Base-by-base conservation (phyloP, 352 stramenopile species). In the Saprolegnia parasitica region DNA sequence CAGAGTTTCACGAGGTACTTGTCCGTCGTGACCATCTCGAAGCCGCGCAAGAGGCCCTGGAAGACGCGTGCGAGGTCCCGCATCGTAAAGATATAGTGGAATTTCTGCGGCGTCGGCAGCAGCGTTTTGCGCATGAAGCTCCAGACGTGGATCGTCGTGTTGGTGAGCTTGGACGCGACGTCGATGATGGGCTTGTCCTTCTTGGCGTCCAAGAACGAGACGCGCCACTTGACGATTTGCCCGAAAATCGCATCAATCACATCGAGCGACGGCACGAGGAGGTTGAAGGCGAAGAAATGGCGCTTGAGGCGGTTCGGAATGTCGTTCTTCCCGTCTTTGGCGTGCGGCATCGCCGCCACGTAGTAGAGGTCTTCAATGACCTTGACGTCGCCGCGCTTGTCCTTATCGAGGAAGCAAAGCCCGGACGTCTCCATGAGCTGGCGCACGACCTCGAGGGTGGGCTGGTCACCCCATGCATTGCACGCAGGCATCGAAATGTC, bases 241-340 rank as follows among this genome's bases (percentile, higher is more conserved):
- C 88, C 88, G 61, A 91, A 97, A 61, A 97, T 97, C 15, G 84
- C 74, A 49, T 96, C 82, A 1, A 96, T 89, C 11, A 90, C 81
- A n/a, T 92, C 79, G 1, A 74, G 68, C 0, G 83, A 81, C 0
- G 89, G 87, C 26, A 89, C 73, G 23, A 93, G 71, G 20, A 97
- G 67, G 65, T 96, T 95, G 20, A 96, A 77, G 15, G 92, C 76
- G 62, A 96, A 87, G 74, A 97, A 97, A 64, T 96, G 89, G 0
- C 89, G 78, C 68, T 96, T 97, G 21, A 97, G 78, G 1, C 91
- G 78, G 72, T 92, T 93, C 29, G 91, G 89, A 24, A 96, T 88
- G 67, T 97, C 88, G 65, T 96, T 90, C 55, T 83, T 89, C 1
- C 83, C 86, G 0, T 77, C 78, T 20, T 72, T 77, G 0, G 83